Evolutionary conservation across 441 rosid species (phyloP), one percentile per base, ranked within the genome.

Genomic region (Sinapis alba): DNA sequence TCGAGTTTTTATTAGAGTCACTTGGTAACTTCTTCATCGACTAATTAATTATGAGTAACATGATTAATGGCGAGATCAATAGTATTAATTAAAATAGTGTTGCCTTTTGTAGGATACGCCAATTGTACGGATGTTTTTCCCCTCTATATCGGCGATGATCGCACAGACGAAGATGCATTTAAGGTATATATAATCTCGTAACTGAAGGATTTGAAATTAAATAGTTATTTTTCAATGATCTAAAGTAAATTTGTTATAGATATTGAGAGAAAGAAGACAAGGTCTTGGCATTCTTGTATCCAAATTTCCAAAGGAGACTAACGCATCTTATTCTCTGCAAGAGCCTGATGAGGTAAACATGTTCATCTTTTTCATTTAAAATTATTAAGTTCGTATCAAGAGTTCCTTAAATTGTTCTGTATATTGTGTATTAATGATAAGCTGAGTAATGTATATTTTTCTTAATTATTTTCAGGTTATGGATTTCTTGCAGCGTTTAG

Each of bases 101-200:
- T 50, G 26, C 23, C 68, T 47, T 72, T 3, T 73, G 54, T 64
- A 85, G 90, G 89, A 23, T 86, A 70, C 57, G 83, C 85, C 15
- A 70, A 82, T 57, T 78, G 83, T 30, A 43, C 58, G 6, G 78
- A 88, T 15, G 86, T 84, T 68, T 68, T 86, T 2, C 92, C 92
- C 0, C 75, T 88, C 21, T 88, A 86, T 21, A 84, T 95, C 2
- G 99, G 99, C 34, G 99, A 95, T 83, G 99, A 95, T 77, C 83
- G 87, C 69, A 95, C 99, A 16, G 98, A 95, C 74, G 98, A 95
- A 87, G 99, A 95, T 87, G 99, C 99, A 7, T 95, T 95, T 61
- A 90, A 89, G 92, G 98, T 89, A 63, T 10, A 56, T 30, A 62
- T 36, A 45, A 11, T 7, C 15, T 54, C 32, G 21, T 32, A 53